A percentile compares a stretch with the other conserved stretches of the same genome.
Conservation (phyloP, 345 rosid species). For the Ailanthus altissimus region DNA sequence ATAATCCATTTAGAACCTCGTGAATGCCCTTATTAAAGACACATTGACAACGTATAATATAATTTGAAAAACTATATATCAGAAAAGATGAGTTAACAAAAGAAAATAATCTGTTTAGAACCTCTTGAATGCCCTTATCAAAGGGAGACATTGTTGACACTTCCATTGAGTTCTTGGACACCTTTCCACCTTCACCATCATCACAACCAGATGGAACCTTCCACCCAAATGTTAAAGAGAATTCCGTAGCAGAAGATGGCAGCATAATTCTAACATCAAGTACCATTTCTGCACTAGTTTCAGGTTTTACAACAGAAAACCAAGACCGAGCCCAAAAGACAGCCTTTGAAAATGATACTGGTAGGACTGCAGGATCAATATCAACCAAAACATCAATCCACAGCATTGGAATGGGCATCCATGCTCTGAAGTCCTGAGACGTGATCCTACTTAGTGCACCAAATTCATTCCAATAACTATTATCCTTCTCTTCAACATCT, state of each 20-base stretch:
- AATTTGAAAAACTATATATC: constrained; percentile 10
- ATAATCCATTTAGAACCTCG: background rate
- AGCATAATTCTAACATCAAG: constrained; percentile 73
- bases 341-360: constrained; percentile 77
- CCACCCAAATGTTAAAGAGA: constrained; percentile 85
- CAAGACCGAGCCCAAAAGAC: constrained; percentile 94
- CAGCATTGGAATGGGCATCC: constrained; percentile 95
- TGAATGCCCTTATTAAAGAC: too few relatives aligned
- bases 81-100: constrained; percentile 23
- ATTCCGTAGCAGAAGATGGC: constrained; percentile 60
- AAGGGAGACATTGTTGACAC: constrained; percentile 66
- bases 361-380: constrained; percentile 59
- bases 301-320: constrained; percentile 80
- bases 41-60: constrained; percentile 16
- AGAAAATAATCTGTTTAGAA: constrained; percentile 23
- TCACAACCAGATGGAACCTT: constrained; percentile 88
- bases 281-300: constrained; percentile 58
- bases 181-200: constrained; percentile 82
- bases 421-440: constrained; percentile 58
- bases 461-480: constrained; percentile 68
- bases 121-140: constrained; percentile 82
- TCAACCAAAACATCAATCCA: constrained; percentile 85
- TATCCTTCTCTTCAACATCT: constrained; percentile 47
- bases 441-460: constrained; percentile 59
- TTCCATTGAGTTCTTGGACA: constrained; percentile 78